Evolutionary conservation across 768 basidiomycete species (phyloP), one percentile per base, ranked within the genome.

Genomic region (Pleurotus tuoliensis): DNA sequence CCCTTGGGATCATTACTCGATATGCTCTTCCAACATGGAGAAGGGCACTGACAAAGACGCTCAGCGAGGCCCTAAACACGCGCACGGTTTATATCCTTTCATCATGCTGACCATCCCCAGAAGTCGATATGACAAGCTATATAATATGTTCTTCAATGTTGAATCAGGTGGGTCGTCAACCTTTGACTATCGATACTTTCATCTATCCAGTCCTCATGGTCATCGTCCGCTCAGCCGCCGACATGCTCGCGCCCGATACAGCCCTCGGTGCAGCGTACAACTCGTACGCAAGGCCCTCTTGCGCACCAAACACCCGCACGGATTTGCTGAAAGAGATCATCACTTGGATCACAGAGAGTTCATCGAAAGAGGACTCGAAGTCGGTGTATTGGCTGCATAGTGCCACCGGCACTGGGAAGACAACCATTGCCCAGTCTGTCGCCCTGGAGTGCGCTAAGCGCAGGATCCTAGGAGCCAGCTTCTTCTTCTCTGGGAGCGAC

Each of bases 381-480:
- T 24, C 39, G 3, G 45, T 73, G 6, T 71, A 66, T 37, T 73
- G 73, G 72, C 52, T 73, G 25, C 62, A 69, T 30, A 71, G 73
- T 6, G 65, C 71, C 37, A 71, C 73, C 0, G 72, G 72, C 15
- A 27, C 50, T 1, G 72, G 72, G 9, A 73, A 73, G 62, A 69
- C 71, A 15, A 63, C 72, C 2, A 62, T 73, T 13, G 56, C 72
- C 3, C 72, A 70, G 0, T 69, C 69, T 1, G 55, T 72, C 3
- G 45, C 68, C 61, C 52, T 69, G 34, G 38, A 38, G 1, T 57
- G 53, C 38, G 45, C 39, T 6, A 30, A 20, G 12, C 30, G 20
- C 62, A 38, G 30, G 16, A 56, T 54, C 66, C 49, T 67, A 4
- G 72, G 68, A 7, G 71, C 72, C 0, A 71, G 67, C 40, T 44